Evolutionary conservation across 768 basidiomycete species (phyloP).

Genomic region (Pleurotus cornucopiae): DNA sequence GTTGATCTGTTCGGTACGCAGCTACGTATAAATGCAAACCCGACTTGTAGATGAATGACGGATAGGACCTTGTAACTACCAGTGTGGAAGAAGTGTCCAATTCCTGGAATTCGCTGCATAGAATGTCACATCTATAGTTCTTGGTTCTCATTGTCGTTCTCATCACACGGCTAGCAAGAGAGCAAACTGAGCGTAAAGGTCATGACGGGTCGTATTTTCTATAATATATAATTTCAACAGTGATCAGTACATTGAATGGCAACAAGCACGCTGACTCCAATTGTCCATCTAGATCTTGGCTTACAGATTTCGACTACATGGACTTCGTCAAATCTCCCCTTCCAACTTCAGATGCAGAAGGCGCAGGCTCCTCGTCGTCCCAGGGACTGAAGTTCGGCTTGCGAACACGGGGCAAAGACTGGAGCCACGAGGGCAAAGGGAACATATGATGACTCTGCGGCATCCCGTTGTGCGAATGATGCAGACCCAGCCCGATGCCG

Average conservation of each 20-base stretch:
- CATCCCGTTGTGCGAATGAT: background rate
- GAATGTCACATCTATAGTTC: too few species aligned
- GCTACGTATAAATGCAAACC: too few species aligned
- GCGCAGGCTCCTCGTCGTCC: background rate
- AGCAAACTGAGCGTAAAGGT: too few species aligned
- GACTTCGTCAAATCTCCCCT: background rate
- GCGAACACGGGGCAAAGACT: constrained; percentile 57
- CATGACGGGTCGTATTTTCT: background rate
- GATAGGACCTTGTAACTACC: too few species aligned
- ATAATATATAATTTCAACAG: background rate
- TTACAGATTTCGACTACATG: background rate
- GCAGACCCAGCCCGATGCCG: background rate
- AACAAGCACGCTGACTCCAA: background rate
- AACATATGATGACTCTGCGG: background rate
- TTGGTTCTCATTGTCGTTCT: too few species aligned
- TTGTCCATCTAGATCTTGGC: background rate
- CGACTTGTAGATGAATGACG: too few species aligned
- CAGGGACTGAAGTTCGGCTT: constrained; percentile 42
- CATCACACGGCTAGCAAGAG: too few species aligned
- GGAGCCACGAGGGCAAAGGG: constrained; percentile 64
- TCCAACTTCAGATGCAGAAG: background rate
- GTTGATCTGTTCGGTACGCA: too few species aligned
- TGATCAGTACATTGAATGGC: background rate
- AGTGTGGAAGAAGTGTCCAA: too few species aligned
- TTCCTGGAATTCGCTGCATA: too few species aligned